Percentiles rank a stretch among this genome's conserved stretches.
Evolutionary conservation across 2,329 filamentous ascomycete species (phyloP).

Genomic region (Colletotrichum limetticola): DNA sequence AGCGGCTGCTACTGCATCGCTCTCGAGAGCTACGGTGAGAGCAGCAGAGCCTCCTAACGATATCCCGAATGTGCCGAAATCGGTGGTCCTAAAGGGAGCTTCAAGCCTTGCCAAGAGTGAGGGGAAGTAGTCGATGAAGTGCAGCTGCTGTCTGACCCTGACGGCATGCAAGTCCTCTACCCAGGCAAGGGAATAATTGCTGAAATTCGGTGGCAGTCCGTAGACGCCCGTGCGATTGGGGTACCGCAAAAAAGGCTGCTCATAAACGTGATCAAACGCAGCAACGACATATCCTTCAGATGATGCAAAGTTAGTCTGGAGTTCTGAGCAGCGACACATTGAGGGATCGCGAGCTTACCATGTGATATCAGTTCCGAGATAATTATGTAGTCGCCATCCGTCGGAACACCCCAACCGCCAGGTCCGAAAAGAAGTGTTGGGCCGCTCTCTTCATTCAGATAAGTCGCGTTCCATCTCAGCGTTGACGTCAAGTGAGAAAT

Average conservation of each 20-base stretch:
- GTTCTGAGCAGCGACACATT: too few relatives aligned
- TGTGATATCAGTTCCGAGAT: slow-evolving; percentile 32
- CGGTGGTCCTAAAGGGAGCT: slow-evolving; percentile 34
- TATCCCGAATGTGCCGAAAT: slow-evolving; percentile 37
- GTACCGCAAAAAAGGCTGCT: slow-evolving; percentile 42
- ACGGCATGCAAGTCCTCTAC: slow-evolving; percentile 32
- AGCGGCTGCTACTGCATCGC: slow-evolving; percentile 32
- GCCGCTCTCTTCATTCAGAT: not conserved
- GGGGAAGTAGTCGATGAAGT: slow-evolving; percentile 36
- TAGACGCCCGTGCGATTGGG: slow-evolving; percentile 42
- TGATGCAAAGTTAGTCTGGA: slow-evolving; percentile 23
- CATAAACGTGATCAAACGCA: slow-evolving; percentile 42
- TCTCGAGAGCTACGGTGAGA: slow-evolving; percentile 33
- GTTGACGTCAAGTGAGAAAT: slow-evolving; percentile 29
- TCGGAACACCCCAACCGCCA: slow-evolving; percentile 28
- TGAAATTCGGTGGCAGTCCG: slow-evolving; percentile 31
- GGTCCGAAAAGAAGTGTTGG: slow-evolving; percentile 32
- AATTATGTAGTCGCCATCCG: slow-evolving; percentile 22
- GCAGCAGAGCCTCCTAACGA: slow-evolving; percentile 40
- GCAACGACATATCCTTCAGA: slow-evolving; percentile 40
- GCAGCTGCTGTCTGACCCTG: slow-evolving; percentile 36
- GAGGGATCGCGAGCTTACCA: not conserved
- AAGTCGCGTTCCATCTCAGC: slow-evolving; percentile 24
- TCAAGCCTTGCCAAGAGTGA: slow-evolving; percentile 28
- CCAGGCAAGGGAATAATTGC: slow-evolving; percentile 19